Percentiles rank a stretch among this genome's conserved stretches.
Conservation (phyloP, 2,329 filamentous ascomycete species). For the Aureobasidium zeae region DNA sequence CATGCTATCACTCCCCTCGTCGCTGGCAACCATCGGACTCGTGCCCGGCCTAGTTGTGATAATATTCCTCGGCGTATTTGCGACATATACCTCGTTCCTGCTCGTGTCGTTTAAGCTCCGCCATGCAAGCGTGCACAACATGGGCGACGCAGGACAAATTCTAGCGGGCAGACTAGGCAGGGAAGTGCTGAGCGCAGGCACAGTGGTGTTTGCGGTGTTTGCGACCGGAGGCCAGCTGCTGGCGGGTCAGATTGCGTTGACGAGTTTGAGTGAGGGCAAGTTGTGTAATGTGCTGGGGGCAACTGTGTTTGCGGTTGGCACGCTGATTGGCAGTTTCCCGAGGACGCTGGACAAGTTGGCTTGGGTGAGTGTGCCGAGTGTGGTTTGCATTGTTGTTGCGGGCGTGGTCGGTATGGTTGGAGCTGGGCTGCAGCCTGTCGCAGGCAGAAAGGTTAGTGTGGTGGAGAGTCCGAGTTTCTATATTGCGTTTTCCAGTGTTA, state of each 20-base stretch:
- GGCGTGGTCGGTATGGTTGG: slow-evolving; percentile 45
- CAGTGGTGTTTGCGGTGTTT: slow-evolving; percentile 45
- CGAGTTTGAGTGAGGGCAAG: slow-evolving; percentile 36
- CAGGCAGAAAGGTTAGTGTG: slow-evolving; percentile 32
- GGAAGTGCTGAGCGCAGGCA: slow-evolving; percentile 32
- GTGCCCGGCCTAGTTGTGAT: slow-evolving; percentile 46
- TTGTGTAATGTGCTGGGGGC: slow-evolving; percentile 31
- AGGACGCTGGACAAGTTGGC: slow-evolving; percentile 43
- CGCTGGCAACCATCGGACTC: slow-evolving; percentile 43
- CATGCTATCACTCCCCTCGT: slow-evolving; percentile 46
- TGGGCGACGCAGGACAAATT: slow-evolving; percentile 30
- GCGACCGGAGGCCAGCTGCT: slow-evolving; percentile 44
- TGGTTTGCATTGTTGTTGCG: slow-evolving; percentile 41
- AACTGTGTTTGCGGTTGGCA: not conserved
- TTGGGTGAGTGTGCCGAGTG: slow-evolving; percentile 39
- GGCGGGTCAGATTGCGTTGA: slow-evolving; percentile 43
- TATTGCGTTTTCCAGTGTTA: slow-evolving; percentile 39
- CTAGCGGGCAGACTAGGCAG: slow-evolving; percentile 20
- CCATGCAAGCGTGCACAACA: slow-evolving; percentile 30
- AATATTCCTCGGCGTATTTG: slow-evolving; percentile 42
- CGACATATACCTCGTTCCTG: slow-evolving; percentile 43
- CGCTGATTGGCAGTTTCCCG: slow-evolving; percentile 41
- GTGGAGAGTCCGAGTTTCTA: slow-evolving; percentile 34
- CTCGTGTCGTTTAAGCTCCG: slow-evolving; percentile 38
- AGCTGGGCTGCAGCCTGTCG: slow-evolving; percentile 36